phyloP scores from a whole-genome alignment of 768 basidiomycete species.

The Asterophora lycoperdoides region DNA sequence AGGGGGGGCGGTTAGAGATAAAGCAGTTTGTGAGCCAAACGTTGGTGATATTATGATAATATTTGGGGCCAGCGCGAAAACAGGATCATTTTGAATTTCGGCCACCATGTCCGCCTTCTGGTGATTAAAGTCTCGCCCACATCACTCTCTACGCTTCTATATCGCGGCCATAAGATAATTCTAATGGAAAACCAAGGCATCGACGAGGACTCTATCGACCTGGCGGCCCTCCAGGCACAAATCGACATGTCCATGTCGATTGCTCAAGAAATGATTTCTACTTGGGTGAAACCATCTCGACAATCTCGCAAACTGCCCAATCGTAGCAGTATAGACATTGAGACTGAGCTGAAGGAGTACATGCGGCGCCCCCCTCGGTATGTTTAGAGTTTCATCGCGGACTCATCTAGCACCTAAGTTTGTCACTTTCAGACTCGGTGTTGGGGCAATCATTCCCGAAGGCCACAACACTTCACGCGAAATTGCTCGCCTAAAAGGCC shows the following conservation, averaged over 20 bases:
- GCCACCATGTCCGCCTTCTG: background rate
- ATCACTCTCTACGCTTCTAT: conserved; percentile 1
- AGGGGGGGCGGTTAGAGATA: too few species aligned
- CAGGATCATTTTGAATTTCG: background rate
- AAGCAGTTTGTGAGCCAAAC: too few species aligned
- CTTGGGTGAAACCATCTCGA: conserved; percentile 64
- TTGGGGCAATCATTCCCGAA: conserved; percentile 62
- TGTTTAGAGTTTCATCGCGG: background rate
- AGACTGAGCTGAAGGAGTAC: conserved; percentile 61
- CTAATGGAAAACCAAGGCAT: conserved; percentile 22
- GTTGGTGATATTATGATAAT: too few species aligned
- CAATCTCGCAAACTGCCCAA: conserved; percentile 40
- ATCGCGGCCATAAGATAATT: background rate
- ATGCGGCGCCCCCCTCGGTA: conserved; percentile 72
- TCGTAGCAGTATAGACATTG: conserved; percentile 34
- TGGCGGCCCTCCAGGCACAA: conserved; percentile 73
- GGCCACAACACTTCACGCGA: conserved; percentile 44
- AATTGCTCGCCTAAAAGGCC: conserved; percentile 56
- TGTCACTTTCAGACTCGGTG: conserved; percentile 48
- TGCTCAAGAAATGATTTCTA: conserved; percentile 66
- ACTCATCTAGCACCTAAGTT: too few species aligned
- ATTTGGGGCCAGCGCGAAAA: too few species aligned
- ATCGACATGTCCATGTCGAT: conserved; percentile 78
- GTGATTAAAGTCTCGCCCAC: background rate
- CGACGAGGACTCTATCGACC: conserved; percentile 57